Base-by-base conservation (phyloP, 805 yeast species). In the Wickerhamomyces bovis region DNA sequence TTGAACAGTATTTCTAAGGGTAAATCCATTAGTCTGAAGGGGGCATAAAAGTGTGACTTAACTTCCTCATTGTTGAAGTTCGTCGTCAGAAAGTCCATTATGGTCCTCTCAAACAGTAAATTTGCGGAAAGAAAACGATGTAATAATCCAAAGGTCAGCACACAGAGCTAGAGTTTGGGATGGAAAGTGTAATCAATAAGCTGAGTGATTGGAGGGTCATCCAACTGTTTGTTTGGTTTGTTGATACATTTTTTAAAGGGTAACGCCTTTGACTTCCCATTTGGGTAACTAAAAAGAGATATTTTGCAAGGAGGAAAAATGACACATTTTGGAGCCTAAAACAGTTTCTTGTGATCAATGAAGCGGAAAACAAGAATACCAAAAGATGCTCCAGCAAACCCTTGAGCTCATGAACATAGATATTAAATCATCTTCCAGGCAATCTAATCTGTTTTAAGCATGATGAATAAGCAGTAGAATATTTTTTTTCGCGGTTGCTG, bases 1-100 rank as follows among this genome's bases (percentile, higher is more conserved):
- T 56, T 56, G 46, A 53, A 45, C n/a, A 57, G 44, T 4, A 57
- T 38, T 44, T 57, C 62, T 28, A 57, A 38, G 6, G 62, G 62
- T 15, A 57, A 43, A 19, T 57, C 58, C n/a, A 53, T 22, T n/a
- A 57, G 41, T 33, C 55, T 44, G 43, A 57, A 57, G 3, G 50
- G 45, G 3, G 47, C 58, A 4, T 47, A 39, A 44, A 53, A 53
- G 19, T 44, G 38, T 1, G 21, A 39, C 5, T 47, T 23, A 3
- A 48, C 30, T 25, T 54, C 52, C 9, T 48, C 50, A 1, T 42
- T 28, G 9, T 22, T 19, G 44, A 57, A 57, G 48, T 55, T 56
- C 26, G 51, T 55, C 4, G 62, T 57, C 18, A 57, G 45, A 38
- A 54, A 57, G 46, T 57, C 56, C 62, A 57, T 57, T 12, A 23